Base-by-base conservation (phyloP, 73 alveolate genomes). In the Halteria grandinella region DNA sequence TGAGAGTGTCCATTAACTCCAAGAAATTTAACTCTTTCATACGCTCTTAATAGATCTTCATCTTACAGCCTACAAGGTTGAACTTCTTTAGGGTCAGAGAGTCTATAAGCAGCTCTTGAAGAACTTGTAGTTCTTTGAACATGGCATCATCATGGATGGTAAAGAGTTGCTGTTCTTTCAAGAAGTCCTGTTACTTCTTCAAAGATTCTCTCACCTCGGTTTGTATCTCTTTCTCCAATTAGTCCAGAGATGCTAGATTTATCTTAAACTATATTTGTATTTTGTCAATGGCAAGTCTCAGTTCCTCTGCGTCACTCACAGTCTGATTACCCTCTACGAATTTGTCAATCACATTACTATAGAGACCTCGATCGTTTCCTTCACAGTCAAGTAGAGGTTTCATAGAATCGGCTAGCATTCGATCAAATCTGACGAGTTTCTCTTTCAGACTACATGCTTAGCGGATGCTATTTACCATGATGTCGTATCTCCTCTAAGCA, bases 281-380 rank as follows among this genome's bases (percentile, higher is more conserved):
- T 27, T 66, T 66, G 31, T 66, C 80, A 44, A 66, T 66, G 5
- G 80, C 80, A 20, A 29, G 28, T 44, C 52, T 41, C 11, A 66
- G 51, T 34, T 66, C 80, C 54, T 66, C 80, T 23, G 80, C 80
- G 29, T 66, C 80, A 66, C 47, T 66, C 63, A 66, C 47, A 15
- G 43, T 66, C 29, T 66, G 69, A 1, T 66, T 5, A 5, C 80
- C 80, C 27, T 44, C 14, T 1, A 66, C 47, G 29, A 66, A 66
- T 37, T 66, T 66, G 33, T 66, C 80, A 5, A 66, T 44, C 5
- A 66, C 63, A 18, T 21, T 15, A 24, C 47, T 45, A 15, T 66
- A 66, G 5, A 66, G 43, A 39, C 47, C 45, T 37, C 80, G 43
- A 25, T 66, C n/a, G n/a, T n/a, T n/a, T n/a, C n/a, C 80, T 45